Evolutionary conservation across 345 rosid species (phyloP).

Genomic region (Melastoma malabathricum): DNA sequence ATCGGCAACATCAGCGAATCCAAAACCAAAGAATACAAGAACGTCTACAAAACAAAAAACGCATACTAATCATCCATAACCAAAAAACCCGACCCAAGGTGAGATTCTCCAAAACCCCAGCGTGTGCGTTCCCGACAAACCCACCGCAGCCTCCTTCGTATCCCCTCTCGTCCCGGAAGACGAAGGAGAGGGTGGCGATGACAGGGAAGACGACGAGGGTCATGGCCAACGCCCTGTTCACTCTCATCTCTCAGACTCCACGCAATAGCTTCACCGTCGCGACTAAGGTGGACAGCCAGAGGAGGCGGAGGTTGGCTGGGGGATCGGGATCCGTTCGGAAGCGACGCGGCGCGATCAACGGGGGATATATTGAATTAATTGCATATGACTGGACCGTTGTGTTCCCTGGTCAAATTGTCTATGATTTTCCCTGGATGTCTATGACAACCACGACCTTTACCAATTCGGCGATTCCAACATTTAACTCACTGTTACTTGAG

Average conservation of each 20-base stretch:
- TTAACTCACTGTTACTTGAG: no score
- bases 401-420: no score
- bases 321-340: slow-evolving; percentile 35
- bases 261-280: slow-evolving; percentile 9
- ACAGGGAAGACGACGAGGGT: slow-evolving; percentile 23
- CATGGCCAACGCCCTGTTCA: slow-evolving; percentile 25
- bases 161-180: slow-evolving; percentile 16
- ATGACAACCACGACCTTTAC: no score
- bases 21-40: neutral
- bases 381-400: no score
- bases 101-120: slow-evolving; percentile 30
- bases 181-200: slow-evolving; percentile 13
- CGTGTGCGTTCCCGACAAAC: slow-evolving; percentile 23
- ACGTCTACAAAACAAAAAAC: neutral
- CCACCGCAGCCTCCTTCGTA: slow-evolving; percentile 15
- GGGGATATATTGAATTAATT: no score
- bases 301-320: neutral
- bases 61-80: neutral
- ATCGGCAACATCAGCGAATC: no score
- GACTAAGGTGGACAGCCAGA: slow-evolving; percentile 24
- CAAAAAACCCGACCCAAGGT: slow-evolving; percentile 1
- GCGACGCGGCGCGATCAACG: neutral
- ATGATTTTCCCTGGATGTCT: no score
- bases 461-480: no score
- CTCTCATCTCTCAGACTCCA: slow-evolving; percentile 22